Evolutionary conservation across 1,139 yeast species (phyloP), one percentile per base, ranked within the genome.

Genomic region (Fermentozyma sake): DNA sequence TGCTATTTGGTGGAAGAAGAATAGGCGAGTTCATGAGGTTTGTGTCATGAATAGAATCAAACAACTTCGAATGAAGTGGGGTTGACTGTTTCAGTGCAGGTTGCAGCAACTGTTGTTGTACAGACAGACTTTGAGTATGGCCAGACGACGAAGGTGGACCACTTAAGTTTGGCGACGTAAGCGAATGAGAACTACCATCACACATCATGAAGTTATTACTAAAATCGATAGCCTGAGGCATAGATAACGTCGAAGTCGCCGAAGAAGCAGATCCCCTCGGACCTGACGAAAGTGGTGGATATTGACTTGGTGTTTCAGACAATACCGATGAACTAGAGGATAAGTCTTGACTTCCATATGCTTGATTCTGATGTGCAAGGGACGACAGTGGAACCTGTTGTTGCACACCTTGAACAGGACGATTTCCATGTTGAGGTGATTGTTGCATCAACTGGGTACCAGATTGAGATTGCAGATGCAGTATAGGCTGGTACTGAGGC

Each of bases 21-120:
- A 42, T 39, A 13, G 55, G 57, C 4, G 55, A 45, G 29, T 39
- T 43, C 20, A 34, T 33, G 26, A 38, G 22, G 8, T 42, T 41
- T 9, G 35, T 23, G n/a, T n/a, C n/a, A 26, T 39, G 29, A 22
- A 33, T 34, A 14, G 41, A 36, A 16, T 48, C 55, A 31, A 46
- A 45, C 28, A 50, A 29, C 32, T 42, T 41, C 33, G 41, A 43
- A 29, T 38, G 42, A 11, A 32, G 34, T 19, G 31, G 44, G 12
- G 31, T 35, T 26, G 31, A 37, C 25, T 27, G 44, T 17, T 27
- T 28, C 25, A 27, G 18, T 16, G 7, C n/a, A 7, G 7, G 18
- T 8, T 8, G n/a, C 18, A 8, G 18, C 18, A 16, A n/a, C 18
- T 7, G 18, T 16, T 16, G 18, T 16, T 16, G 18, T n/a, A 16